Evolutionary conservation across 208 protist genomes (phyloP), one percentile per base, ranked within the genome.

Genomic region (Blastocrithidia nonstop): DNA sequence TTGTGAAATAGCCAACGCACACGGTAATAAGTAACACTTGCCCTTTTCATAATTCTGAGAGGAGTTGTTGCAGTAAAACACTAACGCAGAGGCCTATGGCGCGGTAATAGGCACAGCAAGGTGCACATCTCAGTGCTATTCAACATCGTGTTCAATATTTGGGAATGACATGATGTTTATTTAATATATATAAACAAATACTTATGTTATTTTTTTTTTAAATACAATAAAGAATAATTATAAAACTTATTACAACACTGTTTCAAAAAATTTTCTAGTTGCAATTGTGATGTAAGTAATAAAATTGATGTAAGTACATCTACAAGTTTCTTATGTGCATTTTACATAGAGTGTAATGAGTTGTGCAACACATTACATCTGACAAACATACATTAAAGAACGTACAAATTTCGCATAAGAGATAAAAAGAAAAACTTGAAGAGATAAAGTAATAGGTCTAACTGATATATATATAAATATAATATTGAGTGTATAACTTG

Each of bases 31-130:
- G n/a, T 59, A 54, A 28, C 61, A 68, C 4, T 31, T 52, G 24
- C 64, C 64, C 20, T 58, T 51, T 27, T 68, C 45, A 3, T 46
- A 47, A 13, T 57, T 57, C 16, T 49, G 53, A 45, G 45, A 68
- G 48, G 54, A 63, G 15, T n/a, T n/a, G n/a, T n/a, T n/a, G n/a
- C n/a, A n/a, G n/a, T n/a, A n/a, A n/a, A n/a, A n/a, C n/a, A 54
- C 44, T 9, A 68, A 50, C 7, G 56, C 61, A 1, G 59, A 54
- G 16, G 45, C 41, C 21, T 68, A 54, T 27, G 29, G 51, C 13
- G 55, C 19, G 15, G 50, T 49, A 44, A 68, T 68, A 42, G 61
- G 21, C n/a, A 57, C n/a, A 23, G 25, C 47, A 27, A 68, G 45
- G 33, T 47, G 31, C 42, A 61, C 33, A 44, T 61, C 42, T 6